Base-by-base conservation (phyloP, 2,329 filamentous ascomycete species). In the Colletotrichum sp. region DNA sequence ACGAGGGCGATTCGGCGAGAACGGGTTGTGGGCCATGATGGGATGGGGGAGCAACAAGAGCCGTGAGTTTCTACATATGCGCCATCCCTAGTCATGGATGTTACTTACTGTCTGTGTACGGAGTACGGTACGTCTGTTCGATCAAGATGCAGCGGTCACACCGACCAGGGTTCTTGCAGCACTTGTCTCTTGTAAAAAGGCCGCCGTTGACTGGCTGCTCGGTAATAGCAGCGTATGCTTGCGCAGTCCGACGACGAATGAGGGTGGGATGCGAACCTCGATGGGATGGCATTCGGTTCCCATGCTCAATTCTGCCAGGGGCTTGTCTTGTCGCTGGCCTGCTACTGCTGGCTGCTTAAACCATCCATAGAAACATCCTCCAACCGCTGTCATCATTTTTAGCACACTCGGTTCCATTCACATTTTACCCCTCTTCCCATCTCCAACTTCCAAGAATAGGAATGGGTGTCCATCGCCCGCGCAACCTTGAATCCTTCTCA, bases 361-460 rank as follows among this genome's bases (percentile, higher is more conserved):
- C n/a, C 44, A 52, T 52, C 9, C 44, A n/a, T n/a, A 12, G 39
- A n/a, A 21, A 52, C 44, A 52, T 36, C 13, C 21, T 66, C 60
- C 21, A 74, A n/a, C 10, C 72, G 62, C 62, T 26, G 62, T 39
- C 65, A 55, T 69, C 36, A 52, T 34, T 52, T 21, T 21, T 52
- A 52, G n/a, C 44, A 52, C 44, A 52, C n/a, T 52, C 44, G 44
- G 44, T 52, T 52, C n/a, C 44, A 24, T 52, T 52, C 36, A 18
- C 55, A n/a, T 34, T 64, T 64, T 72, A 72, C 69, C 73, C 69
- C 73, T 72, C 63, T 68, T 60, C n/a, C 7, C 15, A 55, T 62
- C 39, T 36, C 36, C 39, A 49, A 44, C 49, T 72, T 72, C 69
- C 69, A 75, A 66, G 32, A 72, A 75, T 69, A 75, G 73, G 39